Percentiles rank a stretch among this genome's conserved stretches.
These are phyloP conservation scores for Aspergillus hortae DNA, from an alignment of 2,329 filamentous ascomycete species.

Conservation along the genomic window DNA sequence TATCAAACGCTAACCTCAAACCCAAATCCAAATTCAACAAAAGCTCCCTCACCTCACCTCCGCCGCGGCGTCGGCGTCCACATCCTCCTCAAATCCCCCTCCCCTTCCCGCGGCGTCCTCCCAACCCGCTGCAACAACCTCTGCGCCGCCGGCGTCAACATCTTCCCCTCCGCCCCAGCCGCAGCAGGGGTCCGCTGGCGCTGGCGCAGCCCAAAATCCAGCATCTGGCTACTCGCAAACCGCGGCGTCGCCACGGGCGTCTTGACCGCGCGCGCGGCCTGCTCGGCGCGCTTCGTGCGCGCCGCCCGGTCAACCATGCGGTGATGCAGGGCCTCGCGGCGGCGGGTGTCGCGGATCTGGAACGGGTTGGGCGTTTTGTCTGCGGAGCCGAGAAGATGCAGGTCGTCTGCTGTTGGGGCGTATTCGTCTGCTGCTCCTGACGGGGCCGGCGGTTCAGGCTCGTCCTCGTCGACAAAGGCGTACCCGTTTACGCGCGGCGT, in stretches of 20 bases:
- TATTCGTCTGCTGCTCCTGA: not conserved
- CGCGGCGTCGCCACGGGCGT: conserved; percentile 35
- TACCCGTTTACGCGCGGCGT: conserved; percentile 93
- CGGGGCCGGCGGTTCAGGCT: conserved; percentile 34
- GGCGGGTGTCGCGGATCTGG: conserved; percentile 68
- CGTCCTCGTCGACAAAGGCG: conserved; percentile 81
- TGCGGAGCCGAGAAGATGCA: conserved; percentile 40
- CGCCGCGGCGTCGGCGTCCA: conserved; percentile 37
- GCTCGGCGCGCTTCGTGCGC: conserved; percentile 63
- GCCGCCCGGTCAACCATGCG: conserved; percentile 81
- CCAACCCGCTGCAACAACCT: conserved; percentile 39
- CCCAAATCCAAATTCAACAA: not conserved
- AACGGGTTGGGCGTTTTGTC: conserved; percentile 70
- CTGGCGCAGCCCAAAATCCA: conserved; percentile 29
- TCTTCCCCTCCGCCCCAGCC: conserved; percentile 23
- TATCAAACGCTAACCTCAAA: not conserved
- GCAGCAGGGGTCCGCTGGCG: conserved; percentile 15
- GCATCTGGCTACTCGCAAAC: conserved; percentile 38
- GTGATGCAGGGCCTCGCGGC: conserved; percentile 76
- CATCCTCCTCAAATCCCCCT: conserved; percentile 27
- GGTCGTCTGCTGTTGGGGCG: conserved; percentile 15
- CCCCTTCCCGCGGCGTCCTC: conserved; percentile 27
- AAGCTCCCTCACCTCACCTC: not conserved
- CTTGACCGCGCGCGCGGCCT: conserved; percentile 59
- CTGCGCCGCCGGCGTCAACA: conserved; percentile 44